These are phyloP conservation scores for Trichoderma parareesei DNA, from an alignment of 495 filamentous ascomycete species.

Conservation along the genomic window DNA sequence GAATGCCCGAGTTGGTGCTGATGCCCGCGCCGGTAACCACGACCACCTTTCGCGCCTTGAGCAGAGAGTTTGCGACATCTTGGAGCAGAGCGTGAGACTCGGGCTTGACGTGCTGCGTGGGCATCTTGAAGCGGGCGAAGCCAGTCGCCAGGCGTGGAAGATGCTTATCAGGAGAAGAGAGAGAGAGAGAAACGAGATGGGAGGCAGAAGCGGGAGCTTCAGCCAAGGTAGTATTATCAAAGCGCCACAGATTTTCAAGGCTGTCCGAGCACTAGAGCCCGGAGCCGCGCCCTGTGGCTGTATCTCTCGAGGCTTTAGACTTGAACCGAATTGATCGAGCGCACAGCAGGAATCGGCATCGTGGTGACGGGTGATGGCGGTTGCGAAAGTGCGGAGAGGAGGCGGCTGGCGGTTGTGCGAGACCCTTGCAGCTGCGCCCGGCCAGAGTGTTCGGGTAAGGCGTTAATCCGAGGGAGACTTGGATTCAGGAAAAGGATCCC, in stretches of 20 bases:
- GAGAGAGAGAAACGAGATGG: background rate
- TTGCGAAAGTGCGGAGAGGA: slow-evolving; percentile 3
- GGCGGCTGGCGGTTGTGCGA: background rate
- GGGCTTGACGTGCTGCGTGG: slow-evolving; percentile 44
- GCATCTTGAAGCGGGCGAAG: slow-evolving; percentile 32
- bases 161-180: background rate
- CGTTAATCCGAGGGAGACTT: background rate
- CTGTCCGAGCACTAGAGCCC: background rate
- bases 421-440: background rate
- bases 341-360: background rate
- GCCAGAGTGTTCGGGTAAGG: background rate
- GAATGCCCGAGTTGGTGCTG: slow-evolving; percentile 65
- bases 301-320: background rate
- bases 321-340: background rate
- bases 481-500: background rate
- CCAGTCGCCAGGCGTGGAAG: background rate
- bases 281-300: background rate
- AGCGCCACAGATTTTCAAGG: background rate
- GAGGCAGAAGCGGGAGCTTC: background rate
- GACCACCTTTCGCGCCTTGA: slow-evolving; percentile 53
- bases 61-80: slow-evolving; percentile 51
- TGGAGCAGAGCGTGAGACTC: slow-evolving; percentile 46
- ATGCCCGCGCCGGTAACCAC: slow-evolving; percentile 66
- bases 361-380: background rate
- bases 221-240: background rate